phyloP scores from a whole-genome alignment of 768 basidiomycete genomes.

The Pleurotus pulmonarius region DNA sequence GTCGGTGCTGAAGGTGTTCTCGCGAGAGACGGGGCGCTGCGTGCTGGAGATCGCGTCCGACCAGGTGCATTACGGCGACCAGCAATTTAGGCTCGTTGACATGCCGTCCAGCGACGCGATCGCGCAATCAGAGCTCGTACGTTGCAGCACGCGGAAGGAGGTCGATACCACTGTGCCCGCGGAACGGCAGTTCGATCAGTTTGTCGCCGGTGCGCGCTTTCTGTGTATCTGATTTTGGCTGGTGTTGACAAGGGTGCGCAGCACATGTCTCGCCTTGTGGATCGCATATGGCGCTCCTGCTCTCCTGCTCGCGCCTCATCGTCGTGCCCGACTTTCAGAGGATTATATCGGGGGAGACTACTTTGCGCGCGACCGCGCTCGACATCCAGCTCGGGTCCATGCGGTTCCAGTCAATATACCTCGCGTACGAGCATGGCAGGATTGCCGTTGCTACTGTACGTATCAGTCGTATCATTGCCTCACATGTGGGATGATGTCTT shows the following conservation, averaged over 20 bases:
- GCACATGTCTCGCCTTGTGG: slow-evolving; percentile 48
- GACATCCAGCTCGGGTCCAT: slow-evolving; percentile 40
- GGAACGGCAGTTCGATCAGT: slow-evolving; percentile 33
- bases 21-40: slow-evolving; percentile 39
- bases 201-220: slow-evolving; percentile 36
- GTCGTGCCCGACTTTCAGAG: slow-evolving; percentile 40
- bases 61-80: slow-evolving; percentile 23
- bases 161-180: no score
- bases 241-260: slow-evolving; percentile 8
- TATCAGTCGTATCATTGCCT: neutral
- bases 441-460: slow-evolving; percentile 50
- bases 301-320: slow-evolving; percentile 34
- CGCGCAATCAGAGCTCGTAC: no score
- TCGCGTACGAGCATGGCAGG: slow-evolving; percentile 43
- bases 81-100: no score
- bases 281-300: slow-evolving; percentile 40
- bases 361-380: slow-evolving; percentile 29
- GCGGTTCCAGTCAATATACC: slow-evolving; percentile 36
- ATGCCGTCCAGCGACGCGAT: no score
- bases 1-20: slow-evolving; percentile 48
- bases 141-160: no score
- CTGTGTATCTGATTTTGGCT: no score
- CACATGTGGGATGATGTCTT: no score
- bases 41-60: slow-evolving; percentile 40
- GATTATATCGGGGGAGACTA: slow-evolving; percentile 20